These are phyloP conservation scores for Fusarium robinianum DNA, from an alignment of 2,329 filamentous ascomycete species.

Conservation along the genomic window DNA sequence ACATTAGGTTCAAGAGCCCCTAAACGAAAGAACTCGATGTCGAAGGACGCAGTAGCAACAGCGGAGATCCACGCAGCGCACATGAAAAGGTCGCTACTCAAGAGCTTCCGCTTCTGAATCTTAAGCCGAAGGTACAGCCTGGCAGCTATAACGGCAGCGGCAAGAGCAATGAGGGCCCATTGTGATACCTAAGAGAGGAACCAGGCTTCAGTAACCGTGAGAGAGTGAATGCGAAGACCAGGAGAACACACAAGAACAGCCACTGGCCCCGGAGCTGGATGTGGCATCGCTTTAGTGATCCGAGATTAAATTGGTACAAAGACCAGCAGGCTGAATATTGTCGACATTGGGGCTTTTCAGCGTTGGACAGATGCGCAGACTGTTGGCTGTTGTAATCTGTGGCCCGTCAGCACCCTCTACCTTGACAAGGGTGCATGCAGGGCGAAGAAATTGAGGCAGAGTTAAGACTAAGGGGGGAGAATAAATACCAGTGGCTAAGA, in stretches of 20 bases:
- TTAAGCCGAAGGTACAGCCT: conserved; percentile 23
- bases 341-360: neutral
- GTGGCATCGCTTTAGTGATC: neutral
- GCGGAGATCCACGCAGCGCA: conserved; percentile 22
- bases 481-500: too few relatives aligned
- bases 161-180: conserved; percentile 16
- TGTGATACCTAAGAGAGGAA: conserved; percentile 1
- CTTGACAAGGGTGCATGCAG: conserved; percentile 1
- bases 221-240: neutral
- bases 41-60: conserved; percentile 9
- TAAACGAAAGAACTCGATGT: conserved; percentile 5
- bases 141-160: conserved; percentile 13
- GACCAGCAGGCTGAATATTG: neutral
- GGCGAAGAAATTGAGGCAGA: too few relatives aligned
- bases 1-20: conserved; percentile 21
- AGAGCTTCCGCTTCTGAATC: conserved; percentile 18
- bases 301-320: too few relatives aligned
- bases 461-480: too few relatives aligned
- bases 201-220: neutral
- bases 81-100: conserved; percentile 25
- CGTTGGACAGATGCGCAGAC: too few relatives aligned
- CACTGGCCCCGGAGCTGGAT: conserved; percentile 2
- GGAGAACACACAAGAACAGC: conserved; percentile 10
- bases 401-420: neutral
- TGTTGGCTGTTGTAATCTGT: too few relatives aligned